These are phyloP conservation scores for Beta macrorhiza DNA, from an alignment of 179 eudicot genomes.

Conservation along the genomic window DNA sequence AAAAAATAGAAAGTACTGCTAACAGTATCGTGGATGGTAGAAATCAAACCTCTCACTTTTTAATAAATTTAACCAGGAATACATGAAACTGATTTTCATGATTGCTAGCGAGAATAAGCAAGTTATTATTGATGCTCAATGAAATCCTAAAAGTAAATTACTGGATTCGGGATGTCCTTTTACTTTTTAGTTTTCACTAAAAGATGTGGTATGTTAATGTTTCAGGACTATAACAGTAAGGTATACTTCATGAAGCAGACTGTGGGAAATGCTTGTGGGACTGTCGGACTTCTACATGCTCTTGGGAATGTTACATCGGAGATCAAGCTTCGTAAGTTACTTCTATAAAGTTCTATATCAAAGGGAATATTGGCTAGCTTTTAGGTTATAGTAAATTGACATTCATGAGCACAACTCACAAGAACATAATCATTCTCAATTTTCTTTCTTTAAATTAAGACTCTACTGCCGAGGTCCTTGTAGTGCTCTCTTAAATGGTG, in stretches of 20 bases:
- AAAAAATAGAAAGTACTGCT: neutral
- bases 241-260: slow-evolving; percentile 96
- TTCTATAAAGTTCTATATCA: neutral
- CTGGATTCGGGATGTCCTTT: neutral
- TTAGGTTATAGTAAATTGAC: neutral
- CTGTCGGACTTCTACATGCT: slow-evolving; percentile 95
- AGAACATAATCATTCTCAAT: neutral
- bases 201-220: slow-evolving; percentile 16
- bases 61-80: neutral
- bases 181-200: neutral
- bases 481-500: neutral
- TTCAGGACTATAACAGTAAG: slow-evolving; percentile 53
- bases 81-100: neutral
- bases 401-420: neutral
- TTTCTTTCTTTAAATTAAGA: neutral
- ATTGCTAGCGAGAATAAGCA: neutral
- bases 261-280: slow-evolving; percentile 98
- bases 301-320: slow-evolving; percentile 83
- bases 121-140: neutral
- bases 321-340: slow-evolving; percentile 69
- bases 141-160: neutral
- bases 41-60: neutral
- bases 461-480: neutral
- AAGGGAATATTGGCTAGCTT: neutral
- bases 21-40: neutral